Evolutionary conservation across 208 protist species (phyloP), one percentile per base, ranked within the genome.

Genomic region (Trypanosoma mega): DNA sequence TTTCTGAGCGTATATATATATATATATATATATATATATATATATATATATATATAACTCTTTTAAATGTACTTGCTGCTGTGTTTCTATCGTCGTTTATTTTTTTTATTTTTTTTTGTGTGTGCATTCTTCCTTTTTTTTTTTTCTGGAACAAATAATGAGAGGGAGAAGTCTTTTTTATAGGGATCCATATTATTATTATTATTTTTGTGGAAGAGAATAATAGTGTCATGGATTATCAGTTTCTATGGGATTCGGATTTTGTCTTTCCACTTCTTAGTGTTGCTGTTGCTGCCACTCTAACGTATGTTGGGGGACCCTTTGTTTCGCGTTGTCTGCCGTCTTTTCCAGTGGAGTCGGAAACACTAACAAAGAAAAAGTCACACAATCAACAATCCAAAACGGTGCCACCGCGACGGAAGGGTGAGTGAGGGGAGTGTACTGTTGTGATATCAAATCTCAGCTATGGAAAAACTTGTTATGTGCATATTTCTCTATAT

Each of bases 221-320:
- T 47, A 41, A n/a, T 34, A n/a, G 14, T 14, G 20, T 26, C 14
- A 63, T 52, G 57, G 52, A 59, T 26, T 45, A 43, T 45, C 37
- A 47, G n/a, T 59, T 29, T 59, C 6, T 36, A 7, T 26, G 23
- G 20, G 18, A 30, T 2, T 46, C 12, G 7, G 20, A 50, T 45
- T 30, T 47, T 60, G 23, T 59, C 2, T 30, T 60, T 48, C 26
- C 44, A 18, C 3, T 47, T 3, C 16, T 2, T 2, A 46, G 54
- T 31, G 2, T 54, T n/a, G 3, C 37, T n/a, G 7, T 60, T 44
- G 54, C 54, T 24, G 26, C 54, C 3, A 30, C 11, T 36, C 2
- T 54, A 14, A 54, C 49, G 7, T 54, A 54, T 14, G 2, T 54
- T 18, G 49, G 2, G 7, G 49, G 27, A 3, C 27, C 49, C 2